phyloP scores from a whole-genome alignment of 2,329 filamentous ascomycete genomes.

The Drechslerella coelobrocha region DNA sequence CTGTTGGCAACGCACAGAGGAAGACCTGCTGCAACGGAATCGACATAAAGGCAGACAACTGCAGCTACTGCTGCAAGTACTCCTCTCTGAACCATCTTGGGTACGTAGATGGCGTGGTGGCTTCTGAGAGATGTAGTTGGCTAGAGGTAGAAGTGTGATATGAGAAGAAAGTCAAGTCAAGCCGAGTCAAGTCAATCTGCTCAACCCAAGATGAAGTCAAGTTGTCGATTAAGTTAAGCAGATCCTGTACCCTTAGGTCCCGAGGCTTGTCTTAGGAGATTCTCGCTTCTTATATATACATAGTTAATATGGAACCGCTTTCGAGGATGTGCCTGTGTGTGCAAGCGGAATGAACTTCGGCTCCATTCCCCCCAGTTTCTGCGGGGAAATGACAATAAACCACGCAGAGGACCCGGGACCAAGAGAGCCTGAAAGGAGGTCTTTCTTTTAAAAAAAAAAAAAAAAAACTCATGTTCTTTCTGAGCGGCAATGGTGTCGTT shows the following conservation, averaged over 20 bases:
- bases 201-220: slow-evolving; percentile 44
- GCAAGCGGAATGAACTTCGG: slow-evolving; percentile 40
- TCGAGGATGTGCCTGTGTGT: slow-evolving; percentile 27
- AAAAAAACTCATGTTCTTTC: slow-evolving; percentile 32
- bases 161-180: slow-evolving; percentile 23
- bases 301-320: slow-evolving; percentile 34
- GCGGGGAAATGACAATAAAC: slow-evolving; percentile 51
- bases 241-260: slow-evolving; percentile 48
- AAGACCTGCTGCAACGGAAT: slow-evolving; percentile 17
- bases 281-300: slow-evolving; percentile 48
- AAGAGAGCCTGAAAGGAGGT: slow-evolving; percentile 36
- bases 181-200: slow-evolving; percentile 6
- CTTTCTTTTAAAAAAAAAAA: no score
- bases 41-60: slow-evolving; percentile 18
- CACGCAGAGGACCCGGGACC: slow-evolving; percentile 41
- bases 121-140: slow-evolving; percentile 11
- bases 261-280: slow-evolving; percentile 44
- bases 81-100: slow-evolving; percentile 30
- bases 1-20: slow-evolving; percentile 47
- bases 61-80: slow-evolving; percentile 21
- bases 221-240: slow-evolving; percentile 41
- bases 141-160: slow-evolving; percentile 13
- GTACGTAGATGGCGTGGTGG: neutral
- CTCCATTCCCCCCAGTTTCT: slow-evolving; percentile 47
- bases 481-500: slow-evolving; percentile 22